These are phyloP conservation scores for Prinsepia uniflora DNA, from an alignment of 306 rosid species.

Conservation along the genomic window DNA sequence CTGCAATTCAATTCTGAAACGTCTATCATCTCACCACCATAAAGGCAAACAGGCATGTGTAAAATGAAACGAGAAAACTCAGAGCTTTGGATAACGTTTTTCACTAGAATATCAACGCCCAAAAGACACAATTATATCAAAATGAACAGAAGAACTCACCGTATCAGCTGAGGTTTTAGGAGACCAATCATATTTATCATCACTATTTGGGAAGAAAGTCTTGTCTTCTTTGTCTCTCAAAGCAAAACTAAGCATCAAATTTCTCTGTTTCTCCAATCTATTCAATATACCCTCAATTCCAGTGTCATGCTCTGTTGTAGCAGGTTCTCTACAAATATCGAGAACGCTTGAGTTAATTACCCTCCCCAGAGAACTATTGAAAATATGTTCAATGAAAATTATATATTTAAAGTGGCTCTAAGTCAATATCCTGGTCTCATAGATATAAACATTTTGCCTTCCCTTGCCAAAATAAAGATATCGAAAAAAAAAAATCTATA, in stretches of 20 bases:
- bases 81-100: background rate
- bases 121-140: constrained; percentile 17
- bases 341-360: constrained; percentile 6
- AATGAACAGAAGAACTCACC: constrained; percentile 39
- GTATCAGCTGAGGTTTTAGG: constrained; percentile 30
- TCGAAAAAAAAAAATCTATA: too few relatives aligned
- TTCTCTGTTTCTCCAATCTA: constrained; percentile 77
- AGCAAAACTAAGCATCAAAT: constrained; percentile 35
- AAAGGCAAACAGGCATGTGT: background rate
- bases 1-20: background rate
- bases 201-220: constrained; percentile 1
- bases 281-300: constrained; percentile 88
- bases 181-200: constrained; percentile 8
- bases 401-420: too few relatives aligned
- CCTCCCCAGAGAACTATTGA: constrained; percentile 1
- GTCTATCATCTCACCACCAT: background rate
- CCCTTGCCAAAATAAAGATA: too few relatives aligned
- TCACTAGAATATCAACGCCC: background rate
- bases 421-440: too few relatives aligned
- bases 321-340: constrained; percentile 42
- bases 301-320: constrained; percentile 42
- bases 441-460: too few relatives aligned
- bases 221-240: constrained; percentile 36
- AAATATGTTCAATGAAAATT: too few relatives aligned
- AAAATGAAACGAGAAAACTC: background rate